Conservation (phyloP, 345 rosid genomes). For the Limnanthes douglasii region DNA sequence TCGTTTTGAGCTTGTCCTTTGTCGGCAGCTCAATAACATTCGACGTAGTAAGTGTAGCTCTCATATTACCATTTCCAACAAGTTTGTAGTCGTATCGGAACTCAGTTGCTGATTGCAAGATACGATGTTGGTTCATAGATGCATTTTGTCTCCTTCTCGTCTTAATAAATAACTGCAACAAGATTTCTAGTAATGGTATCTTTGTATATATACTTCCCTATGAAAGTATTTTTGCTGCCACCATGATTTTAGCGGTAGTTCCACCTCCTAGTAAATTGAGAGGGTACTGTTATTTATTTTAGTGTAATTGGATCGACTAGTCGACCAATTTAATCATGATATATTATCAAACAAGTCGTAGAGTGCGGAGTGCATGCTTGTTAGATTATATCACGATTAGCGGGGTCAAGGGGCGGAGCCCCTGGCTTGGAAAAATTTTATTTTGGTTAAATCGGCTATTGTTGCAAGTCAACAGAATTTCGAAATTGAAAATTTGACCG, state of each 20-base stretch:
- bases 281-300: too few relatives aligned
- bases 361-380: too few relatives aligned
- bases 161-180: slow-evolving; percentile 92
- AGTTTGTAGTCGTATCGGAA: slow-evolving; percentile 97
- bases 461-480: too few relatives aligned
- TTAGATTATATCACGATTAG: too few relatives aligned
- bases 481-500: too few relatives aligned
- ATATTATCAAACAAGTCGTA: too few relatives aligned
- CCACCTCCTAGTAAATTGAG: slow-evolving; percentile 73
- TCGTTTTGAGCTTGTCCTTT: slow-evolving; percentile 70
- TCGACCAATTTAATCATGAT: too few relatives aligned
- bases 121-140: slow-evolving; percentile 64
- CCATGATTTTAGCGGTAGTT: slow-evolving; percentile 93
- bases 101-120: slow-evolving; percentile 46
- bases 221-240: slow-evolving; percentile 80
- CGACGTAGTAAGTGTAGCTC: slow-evolving; percentile 56
- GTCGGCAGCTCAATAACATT: slow-evolving; percentile 93
- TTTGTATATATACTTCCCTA: slow-evolving; percentile 88
- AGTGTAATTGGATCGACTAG: too few relatives aligned
- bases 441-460: too few relatives aligned
- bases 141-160: slow-evolving; percentile 89
- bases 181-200: slow-evolving; percentile 83
- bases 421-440: too few relatives aligned
- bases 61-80: slow-evolving; percentile 69
- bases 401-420: too few relatives aligned